Base-by-base conservation (phyloP, 2,329 filamentous ascomycete species). In the Botrytis paeoniae region DNA sequence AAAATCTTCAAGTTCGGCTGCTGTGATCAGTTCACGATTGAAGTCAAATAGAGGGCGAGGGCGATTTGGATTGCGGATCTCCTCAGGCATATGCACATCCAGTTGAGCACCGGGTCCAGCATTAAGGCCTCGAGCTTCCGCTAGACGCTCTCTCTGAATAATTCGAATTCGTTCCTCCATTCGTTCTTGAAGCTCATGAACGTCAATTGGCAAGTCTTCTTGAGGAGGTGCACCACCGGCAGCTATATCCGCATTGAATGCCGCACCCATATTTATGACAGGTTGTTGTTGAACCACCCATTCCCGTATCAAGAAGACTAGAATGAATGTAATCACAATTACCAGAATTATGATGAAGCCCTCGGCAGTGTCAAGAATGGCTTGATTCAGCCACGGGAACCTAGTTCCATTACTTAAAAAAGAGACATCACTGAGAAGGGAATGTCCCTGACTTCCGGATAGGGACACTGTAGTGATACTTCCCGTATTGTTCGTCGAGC, bases 261-360 rank as follows among this genome's bases (percentile, higher is more conserved):
- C 76, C 82, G 78, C 91, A 0, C 90, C 91, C 85, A 96, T 91
- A 78, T 97, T 97, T 77, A 96, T 92, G 76, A 95, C 91, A 8
- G 95, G 96, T 80, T 99, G 96, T 81, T 99, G 96, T 81, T 99
- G 96, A 16, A 99, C 94, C 69, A 99, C 96, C 88, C 97, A 99
- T 83, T 99, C 96, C 64, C 97, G 87, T 64, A 99, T 98, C 6
- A 99, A 84, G 77, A 99, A 99, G 60, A 99, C 91, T n/a, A 99
- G 85, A 74, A 99, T 98, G 82, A 98, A 99, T 73, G 92, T 94
- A 62, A 97, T 88, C 12, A 99, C 95, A 69, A 98, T 93, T 18
- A 97, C 84, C 9, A 98, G 84, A 0, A 95, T 99, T 77, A 99
- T 97, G 65, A 98, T 89, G 80, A 97, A 95, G 6, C 96, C 96